phyloP scores from a whole-genome alignment of 306 rosid species.

The Alnus rubra region DNA sequence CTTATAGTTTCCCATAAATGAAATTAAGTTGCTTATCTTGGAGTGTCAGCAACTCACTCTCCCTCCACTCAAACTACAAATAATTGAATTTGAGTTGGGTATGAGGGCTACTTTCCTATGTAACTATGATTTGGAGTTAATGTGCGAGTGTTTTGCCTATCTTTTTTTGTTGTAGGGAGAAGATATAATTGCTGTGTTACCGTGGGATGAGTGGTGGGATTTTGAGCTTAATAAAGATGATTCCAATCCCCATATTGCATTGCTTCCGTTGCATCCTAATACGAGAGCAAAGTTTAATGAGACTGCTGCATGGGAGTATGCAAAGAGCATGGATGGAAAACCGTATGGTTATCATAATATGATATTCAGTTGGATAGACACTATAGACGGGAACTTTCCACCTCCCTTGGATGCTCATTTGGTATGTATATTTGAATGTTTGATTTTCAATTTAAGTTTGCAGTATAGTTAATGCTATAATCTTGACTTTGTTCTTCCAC shows the following conservation, averaged over 20 bases:
- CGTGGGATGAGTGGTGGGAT: constrained; percentile 99
- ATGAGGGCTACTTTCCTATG: background rate
- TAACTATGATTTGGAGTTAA: background rate
- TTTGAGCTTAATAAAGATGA: constrained; percentile 79
- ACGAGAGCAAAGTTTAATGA: constrained; percentile 78
- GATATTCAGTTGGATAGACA: constrained; percentile 99
- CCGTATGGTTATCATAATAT: constrained; percentile 96
- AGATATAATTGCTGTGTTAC: constrained; percentile 71
- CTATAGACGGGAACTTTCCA: constrained; percentile 71
- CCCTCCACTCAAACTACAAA: background rate
- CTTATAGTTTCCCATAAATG: background rate
- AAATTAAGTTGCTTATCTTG: background rate
- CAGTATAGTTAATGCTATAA: constrained; percentile 9
- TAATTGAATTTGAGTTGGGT: background rate
- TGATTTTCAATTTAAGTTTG: constrained; percentile 19
- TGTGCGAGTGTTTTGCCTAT: constrained; percentile 18
- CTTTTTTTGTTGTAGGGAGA: constrained; percentile 67
- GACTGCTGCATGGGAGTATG: constrained; percentile 99
- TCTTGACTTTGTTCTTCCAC: constrained; percentile 10
- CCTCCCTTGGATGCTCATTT: constrained; percentile 95
- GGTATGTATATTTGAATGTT: constrained; percentile 46
- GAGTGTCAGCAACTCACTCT: background rate
- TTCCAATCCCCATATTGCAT: constrained; percentile 88
- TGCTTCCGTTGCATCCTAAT: constrained; percentile 91
- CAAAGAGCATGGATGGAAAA: constrained; percentile 73